A percentile compares a stretch with the other conserved stretches of the same genome.
phyloP scores from a whole-genome alignment of 495 filamentous ascomycete species.

The Parathielavia appendiculata region DNA sequence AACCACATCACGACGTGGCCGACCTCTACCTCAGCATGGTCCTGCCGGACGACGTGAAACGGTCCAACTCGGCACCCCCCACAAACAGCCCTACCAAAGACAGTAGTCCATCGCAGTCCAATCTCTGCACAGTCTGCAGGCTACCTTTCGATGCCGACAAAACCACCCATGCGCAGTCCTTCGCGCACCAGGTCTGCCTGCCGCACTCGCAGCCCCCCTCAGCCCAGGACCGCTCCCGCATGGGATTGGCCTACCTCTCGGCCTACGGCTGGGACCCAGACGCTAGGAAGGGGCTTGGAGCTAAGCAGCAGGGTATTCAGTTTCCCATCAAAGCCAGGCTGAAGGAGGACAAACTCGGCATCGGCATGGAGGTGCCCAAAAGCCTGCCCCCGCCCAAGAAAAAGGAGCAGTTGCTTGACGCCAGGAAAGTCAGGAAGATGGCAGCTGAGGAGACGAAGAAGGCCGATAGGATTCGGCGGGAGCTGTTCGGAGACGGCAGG shows the following conservation, averaged over 20 bases:
- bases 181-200: constrained; percentile 79
- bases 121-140: constrained; percentile 33
- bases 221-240: constrained; percentile 68
- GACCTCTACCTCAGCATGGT: constrained; percentile 72
- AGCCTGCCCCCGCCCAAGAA: constrained; percentile 17
- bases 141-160: constrained; percentile 25
- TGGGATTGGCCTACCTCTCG: constrained; percentile 69
- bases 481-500: constrained; percentile 60
- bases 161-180: constrained; percentile 58
- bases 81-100: background rate
- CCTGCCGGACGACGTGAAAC: constrained; percentile 39
- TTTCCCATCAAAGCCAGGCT: constrained; percentile 67
- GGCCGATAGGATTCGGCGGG: constrained; percentile 55
- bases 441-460: constrained; percentile 57
- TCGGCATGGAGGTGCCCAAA: constrained; percentile 52
- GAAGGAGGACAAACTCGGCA: constrained; percentile 69
- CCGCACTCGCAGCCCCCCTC: constrained; percentile 81
- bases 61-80: constrained; percentile 1
- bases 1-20: constrained; percentile 42
- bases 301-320: constrained; percentile 63
- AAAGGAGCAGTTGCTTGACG: constrained; percentile 58
- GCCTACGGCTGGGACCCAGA: constrained; percentile 88
- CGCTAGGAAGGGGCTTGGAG: constrained; percentile 65
- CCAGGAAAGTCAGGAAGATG: constrained; percentile 60
- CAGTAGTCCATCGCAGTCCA: background rate